Conservation (phyloP, 192 early-diverging fungal genomes). For the Coemansia umbellata region DNA sequence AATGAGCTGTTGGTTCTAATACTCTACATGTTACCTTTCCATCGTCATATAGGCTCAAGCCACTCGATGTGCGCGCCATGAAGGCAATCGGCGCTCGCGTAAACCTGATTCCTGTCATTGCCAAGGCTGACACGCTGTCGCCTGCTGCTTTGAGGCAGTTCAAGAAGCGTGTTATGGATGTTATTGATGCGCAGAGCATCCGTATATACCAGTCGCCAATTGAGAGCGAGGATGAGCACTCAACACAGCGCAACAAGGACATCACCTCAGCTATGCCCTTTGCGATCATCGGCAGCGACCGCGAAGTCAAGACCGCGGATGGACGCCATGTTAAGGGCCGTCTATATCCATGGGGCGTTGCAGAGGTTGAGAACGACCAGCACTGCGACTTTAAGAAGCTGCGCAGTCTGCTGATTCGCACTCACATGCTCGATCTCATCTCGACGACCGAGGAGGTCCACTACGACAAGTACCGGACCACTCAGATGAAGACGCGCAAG, state of each 20-base stretch:
- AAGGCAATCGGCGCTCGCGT: slow-evolving; percentile 92
- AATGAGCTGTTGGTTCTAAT: too few relatives aligned
- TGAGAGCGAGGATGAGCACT: slow-evolving; percentile 83
- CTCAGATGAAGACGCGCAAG: slow-evolving; percentile 86
- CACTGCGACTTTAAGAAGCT: slow-evolving; percentile 99
- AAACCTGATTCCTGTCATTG: slow-evolving; percentile 97
- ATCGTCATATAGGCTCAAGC: slow-evolving; percentile 54
- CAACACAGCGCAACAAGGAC: slow-evolving; percentile 74
- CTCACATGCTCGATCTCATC: slow-evolving; percentile 97
- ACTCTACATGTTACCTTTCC: too few relatives aligned
- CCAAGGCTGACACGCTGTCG: slow-evolving; percentile 97
- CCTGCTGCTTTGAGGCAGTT: slow-evolving; percentile 85
- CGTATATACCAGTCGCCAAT: slow-evolving; percentile 85
- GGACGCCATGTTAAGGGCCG: slow-evolving; percentile 92
- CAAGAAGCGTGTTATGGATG: slow-evolving; percentile 94
- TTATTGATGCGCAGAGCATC: slow-evolving; percentile 88
- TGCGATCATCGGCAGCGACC: slow-evolving; percentile 88
- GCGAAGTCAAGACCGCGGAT: slow-evolving; percentile 76
- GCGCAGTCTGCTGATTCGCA: slow-evolving; percentile 91
- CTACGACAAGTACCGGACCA: slow-evolving; percentile 89
- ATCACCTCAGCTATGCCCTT: slow-evolving; percentile 93
- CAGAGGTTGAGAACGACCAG: slow-evolving; percentile 97
- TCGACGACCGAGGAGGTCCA: slow-evolving; percentile 89
- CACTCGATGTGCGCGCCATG: slow-evolving; percentile 97
- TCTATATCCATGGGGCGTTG: slow-evolving; percentile 97